phyloP scores from a whole-genome alignment of 768 basidiomycete genomes.

The Hortiboletus campestris region DNA sequence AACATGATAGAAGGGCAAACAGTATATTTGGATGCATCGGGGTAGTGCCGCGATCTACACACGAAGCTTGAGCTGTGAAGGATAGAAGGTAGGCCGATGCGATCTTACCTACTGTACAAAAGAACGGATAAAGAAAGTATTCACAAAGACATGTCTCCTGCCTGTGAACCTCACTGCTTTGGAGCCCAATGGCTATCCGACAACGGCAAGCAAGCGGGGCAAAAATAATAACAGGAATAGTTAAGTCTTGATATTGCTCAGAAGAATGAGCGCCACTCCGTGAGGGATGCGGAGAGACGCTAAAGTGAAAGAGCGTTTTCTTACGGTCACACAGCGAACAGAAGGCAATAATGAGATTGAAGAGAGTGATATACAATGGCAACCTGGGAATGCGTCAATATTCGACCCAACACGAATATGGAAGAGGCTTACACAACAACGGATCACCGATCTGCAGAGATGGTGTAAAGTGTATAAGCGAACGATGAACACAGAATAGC shows the following conservation, averaged over 20 bases:
- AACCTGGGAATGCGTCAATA: constrained; percentile 23
- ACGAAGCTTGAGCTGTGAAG: neutral
- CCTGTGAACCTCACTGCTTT: constrained; percentile 50
- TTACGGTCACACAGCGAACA: constrained; percentile 8
- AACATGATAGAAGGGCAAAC: neutral
- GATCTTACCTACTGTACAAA: constrained; percentile 19
- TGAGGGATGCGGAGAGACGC: constrained; percentile 56
- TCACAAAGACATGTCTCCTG: constrained; percentile 38
- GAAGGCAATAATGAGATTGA: constrained; percentile 28
- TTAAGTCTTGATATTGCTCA: constrained; percentile 62
- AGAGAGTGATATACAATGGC: constrained; percentile 35
- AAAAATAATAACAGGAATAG: constrained; percentile 38
- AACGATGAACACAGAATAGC: neutral
- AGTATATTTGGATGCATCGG: constrained; percentile 2
- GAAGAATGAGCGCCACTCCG: constrained; percentile 82
- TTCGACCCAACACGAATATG: constrained; percentile 17
- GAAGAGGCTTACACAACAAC: constrained; percentile 38
- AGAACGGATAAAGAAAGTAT: neutral
- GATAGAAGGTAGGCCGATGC: neutral
- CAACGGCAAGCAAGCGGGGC: constrained; percentile 35
- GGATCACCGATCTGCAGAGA: constrained; percentile 39
- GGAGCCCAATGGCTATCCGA: constrained; percentile 24
- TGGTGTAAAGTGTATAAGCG: constrained; percentile 1
- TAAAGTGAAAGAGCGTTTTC: constrained; percentile 78
- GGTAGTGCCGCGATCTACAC: neutral